Percentiles rank a stretch among this genome's conserved stretches.
Conservation (phyloP, 2,329 filamentous ascomycete genomes). For the Apiospora malaysiana region DNA sequence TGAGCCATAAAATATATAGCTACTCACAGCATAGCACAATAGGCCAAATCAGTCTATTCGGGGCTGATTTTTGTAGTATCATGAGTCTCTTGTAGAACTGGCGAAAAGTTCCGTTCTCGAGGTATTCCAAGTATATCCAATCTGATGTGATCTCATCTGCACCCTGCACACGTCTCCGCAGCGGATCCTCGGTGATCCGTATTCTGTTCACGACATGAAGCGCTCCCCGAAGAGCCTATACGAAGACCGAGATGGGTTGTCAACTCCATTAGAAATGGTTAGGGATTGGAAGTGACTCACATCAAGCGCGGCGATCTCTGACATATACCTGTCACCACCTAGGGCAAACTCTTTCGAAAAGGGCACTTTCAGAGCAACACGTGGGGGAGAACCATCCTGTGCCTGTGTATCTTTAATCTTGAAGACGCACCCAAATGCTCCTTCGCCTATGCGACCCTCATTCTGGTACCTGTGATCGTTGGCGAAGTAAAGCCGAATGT, state of each 20-base stretch:
- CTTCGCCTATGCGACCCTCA: neutral
- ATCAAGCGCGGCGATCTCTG: neutral
- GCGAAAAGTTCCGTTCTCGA: neutral
- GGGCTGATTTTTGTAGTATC: neutral
- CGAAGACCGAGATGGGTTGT: no score
- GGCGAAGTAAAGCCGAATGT: neutral
- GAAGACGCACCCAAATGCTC: neutral
- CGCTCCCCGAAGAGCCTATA: neutral
- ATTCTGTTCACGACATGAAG: neutral
- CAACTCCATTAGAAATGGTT: neutral
- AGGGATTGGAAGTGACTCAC: neutral
- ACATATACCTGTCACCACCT: neutral
- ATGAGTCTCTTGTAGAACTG: neutral
- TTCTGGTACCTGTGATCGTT: neutral
- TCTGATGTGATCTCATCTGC: neutral
- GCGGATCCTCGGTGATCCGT: neutral
- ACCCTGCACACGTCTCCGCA: neutral
- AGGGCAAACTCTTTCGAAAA: neutral
- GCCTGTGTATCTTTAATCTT: neutral
- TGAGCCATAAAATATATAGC: neutral
- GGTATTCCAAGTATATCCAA: slow-evolving; percentile 13
- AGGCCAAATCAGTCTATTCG: neutral
- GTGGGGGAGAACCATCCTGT: neutral
- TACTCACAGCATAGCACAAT: neutral
- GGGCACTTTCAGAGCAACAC: neutral